phyloP scores from a whole-genome alignment of 805 yeast genomes.

The Kodamaea kakaduensis region DNA sequence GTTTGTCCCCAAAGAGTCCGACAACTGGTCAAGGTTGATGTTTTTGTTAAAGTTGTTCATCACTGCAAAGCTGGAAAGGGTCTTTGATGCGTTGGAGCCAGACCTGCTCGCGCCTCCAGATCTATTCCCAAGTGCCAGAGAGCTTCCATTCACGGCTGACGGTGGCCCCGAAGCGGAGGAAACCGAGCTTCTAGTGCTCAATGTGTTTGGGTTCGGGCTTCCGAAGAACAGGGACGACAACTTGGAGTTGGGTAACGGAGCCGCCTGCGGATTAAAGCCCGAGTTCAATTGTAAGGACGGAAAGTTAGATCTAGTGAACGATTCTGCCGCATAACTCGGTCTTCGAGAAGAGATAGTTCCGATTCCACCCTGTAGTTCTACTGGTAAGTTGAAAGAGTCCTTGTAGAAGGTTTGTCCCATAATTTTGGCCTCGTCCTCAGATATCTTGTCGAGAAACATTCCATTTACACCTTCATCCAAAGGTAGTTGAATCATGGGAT shows the following conservation, averaged over 20 bases:
- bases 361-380: conserved; percentile 62
- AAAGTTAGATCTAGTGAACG: conserved; percentile 39
- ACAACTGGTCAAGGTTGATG: conserved; percentile 23
- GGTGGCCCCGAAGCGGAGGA: conserved; percentile 5
- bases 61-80: conserved; percentile 28
- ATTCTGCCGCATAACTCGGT: conserved; percentile 72
- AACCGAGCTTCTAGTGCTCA: conserved; percentile 1
- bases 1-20: conserved; percentile 25
- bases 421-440: conserved; percentile 2
- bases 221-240: conserved; percentile 5
- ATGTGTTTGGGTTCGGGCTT: not conserved
- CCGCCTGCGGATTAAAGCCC: conserved; percentile 3
- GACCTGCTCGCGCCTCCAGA: conserved; percentile 6
- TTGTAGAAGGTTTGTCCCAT: conserved; percentile 8
- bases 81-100: conserved; percentile 10
- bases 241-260: conserved; percentile 5
- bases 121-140: not conserved
- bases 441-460: conserved; percentile 4
- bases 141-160: not conserved
- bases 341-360: conserved; percentile 62
- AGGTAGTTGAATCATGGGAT: not conserved
- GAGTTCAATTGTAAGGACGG: conserved; percentile 10
- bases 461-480: conserved; percentile 2
- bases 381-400: conserved; percentile 47
- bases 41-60: conserved; percentile 24